A percentile compares a stretch with the other conserved stretches of the same genome.
These are phyloP conservation scores for Candida namnaoensis DNA, from an alignment of 805 yeast species.

Conservation along the genomic window DNA sequence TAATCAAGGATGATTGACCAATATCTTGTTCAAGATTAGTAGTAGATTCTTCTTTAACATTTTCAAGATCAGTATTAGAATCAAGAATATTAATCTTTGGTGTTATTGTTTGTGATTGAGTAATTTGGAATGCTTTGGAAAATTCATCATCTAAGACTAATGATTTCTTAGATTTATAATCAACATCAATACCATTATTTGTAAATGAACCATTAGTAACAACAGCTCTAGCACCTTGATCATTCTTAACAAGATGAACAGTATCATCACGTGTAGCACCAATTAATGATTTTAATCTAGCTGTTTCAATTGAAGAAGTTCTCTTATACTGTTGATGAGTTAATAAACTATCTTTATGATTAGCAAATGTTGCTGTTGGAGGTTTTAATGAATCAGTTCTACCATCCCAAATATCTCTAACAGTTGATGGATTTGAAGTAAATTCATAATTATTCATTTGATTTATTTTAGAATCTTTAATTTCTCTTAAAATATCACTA, in stretches of 20 bases:
- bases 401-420: slow-evolving; percentile 14
- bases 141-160: too few relatives aligned
- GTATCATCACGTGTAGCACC: not conserved
- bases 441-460: not conserved
- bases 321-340: not conserved
- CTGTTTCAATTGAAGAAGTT: not conserved
- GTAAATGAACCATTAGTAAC: not conserved
- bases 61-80: too few relatives aligned
- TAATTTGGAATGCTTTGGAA: too few relatives aligned
- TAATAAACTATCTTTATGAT: too few relatives aligned
- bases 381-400: not conserved
- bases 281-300: not conserved
- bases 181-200: not conserved
- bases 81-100: too few relatives aligned
- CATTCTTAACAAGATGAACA: not conserved
- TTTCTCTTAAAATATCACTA: not conserved
- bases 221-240: not conserved
- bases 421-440: slow-evolving; percentile 1
- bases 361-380: too few relatives aligned
- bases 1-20: too few relatives aligned
- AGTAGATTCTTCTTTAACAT: too few relatives aligned
- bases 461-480: not conserved
- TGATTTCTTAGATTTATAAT: not conserved
- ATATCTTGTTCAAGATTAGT: too few relatives aligned
- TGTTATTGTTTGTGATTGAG: too few relatives aligned